These are phyloP conservation scores for Bacidia gigantensis DNA, from an alignment of 495 filamentous ascomycete genomes.

Conservation along the genomic window DNA sequence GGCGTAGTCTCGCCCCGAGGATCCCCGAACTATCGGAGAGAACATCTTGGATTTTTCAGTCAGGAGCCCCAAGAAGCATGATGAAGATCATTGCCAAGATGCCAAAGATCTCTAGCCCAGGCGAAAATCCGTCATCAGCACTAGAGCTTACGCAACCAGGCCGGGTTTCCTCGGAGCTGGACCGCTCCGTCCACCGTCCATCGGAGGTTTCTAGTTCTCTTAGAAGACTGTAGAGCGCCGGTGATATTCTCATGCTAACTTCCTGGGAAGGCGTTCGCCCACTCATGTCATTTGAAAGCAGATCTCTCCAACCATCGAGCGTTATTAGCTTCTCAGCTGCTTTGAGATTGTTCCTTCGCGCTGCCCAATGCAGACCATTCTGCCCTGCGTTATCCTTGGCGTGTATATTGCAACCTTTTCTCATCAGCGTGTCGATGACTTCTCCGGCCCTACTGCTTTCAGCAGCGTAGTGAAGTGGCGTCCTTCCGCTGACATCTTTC, in stretches of 20 bases:
- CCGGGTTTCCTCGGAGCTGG: neutral
- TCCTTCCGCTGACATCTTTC: conserved; percentile 7
- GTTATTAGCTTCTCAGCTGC: conserved; percentile 1
- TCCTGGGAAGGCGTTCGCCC: neutral
- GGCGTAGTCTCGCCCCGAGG: too few relatives aligned
- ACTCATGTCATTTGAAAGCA: conserved; percentile 1
- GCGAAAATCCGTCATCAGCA: neutral
- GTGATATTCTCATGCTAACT: neutral
- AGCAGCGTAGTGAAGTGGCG: conserved; percentile 6
- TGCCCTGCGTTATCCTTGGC: conserved; percentile 10
- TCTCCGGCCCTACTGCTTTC: conserved; percentile 7
- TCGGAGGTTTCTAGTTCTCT: neutral
- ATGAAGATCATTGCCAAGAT: conserved; percentile 3
- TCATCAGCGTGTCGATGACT: conserved; percentile 5
- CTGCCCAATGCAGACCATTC: conserved; percentile 1
- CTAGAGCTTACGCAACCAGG: neutral
- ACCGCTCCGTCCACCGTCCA: neutral
- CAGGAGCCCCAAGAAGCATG: conserved; percentile 2
- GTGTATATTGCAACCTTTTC: neutral
- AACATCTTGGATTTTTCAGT: too few relatives aligned
- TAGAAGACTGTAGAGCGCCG: neutral
- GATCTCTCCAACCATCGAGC: neutral
- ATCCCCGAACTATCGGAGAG: too few relatives aligned
- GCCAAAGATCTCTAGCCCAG: conserved; percentile 1
- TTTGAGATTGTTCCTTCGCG: conserved; percentile 3